phyloP scores from a whole-genome alignment of 2,329 filamentous ascomycete genomes.

The Xylaria sp. region DNA sequence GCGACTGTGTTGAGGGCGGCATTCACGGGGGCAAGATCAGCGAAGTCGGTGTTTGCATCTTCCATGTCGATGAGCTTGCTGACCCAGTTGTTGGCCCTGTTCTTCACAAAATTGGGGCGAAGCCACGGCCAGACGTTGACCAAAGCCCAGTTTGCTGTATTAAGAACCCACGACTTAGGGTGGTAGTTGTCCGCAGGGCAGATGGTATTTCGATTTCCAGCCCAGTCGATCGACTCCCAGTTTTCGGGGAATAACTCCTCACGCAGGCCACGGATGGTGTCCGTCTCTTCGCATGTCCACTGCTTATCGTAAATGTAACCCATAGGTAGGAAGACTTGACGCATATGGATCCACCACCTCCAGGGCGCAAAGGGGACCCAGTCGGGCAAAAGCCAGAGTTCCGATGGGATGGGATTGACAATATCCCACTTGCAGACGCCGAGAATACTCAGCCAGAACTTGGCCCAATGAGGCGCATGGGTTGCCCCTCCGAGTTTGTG shows the following conservation, averaged over 20 bases:
- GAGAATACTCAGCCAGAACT: slow-evolving; percentile 90
- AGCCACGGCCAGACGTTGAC: slow-evolving; percentile 85
- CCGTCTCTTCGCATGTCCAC: slow-evolving; percentile 81
- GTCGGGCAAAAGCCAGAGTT: slow-evolving; percentile 92
- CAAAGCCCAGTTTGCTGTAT: slow-evolving; percentile 80
- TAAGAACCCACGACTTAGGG: slow-evolving; percentile 87
- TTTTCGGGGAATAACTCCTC: slow-evolving; percentile 86
- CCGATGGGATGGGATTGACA: slow-evolving; percentile 92
- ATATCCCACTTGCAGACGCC: slow-evolving; percentile 89
- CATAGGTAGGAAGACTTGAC: slow-evolving; percentile 96
- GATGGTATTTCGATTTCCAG: slow-evolving; percentile 83
- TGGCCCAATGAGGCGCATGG: slow-evolving; percentile 92
- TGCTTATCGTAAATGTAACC: slow-evolving; percentile 86
- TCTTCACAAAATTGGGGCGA: slow-evolving; percentile 71
- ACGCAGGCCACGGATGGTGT: slow-evolving; percentile 76
- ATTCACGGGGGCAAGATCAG: slow-evolving; percentile 88
- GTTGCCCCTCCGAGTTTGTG: slow-evolving; percentile 88
- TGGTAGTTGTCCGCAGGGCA: slow-evolving; percentile 87
- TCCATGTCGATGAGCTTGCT: slow-evolving; percentile 90
- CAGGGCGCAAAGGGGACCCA: slow-evolving; percentile 91
- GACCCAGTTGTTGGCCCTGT: slow-evolving; percentile 81
- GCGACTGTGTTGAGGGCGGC: slow-evolving; percentile 88
- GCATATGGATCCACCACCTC: slow-evolving; percentile 98
- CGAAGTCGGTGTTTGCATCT: slow-evolving; percentile 90
- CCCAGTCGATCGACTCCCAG: slow-evolving; percentile 82